phyloP scores from a whole-genome alignment of 2,329 filamentous ascomycete species.

The Cryoendolithus antarcticus region DNA sequence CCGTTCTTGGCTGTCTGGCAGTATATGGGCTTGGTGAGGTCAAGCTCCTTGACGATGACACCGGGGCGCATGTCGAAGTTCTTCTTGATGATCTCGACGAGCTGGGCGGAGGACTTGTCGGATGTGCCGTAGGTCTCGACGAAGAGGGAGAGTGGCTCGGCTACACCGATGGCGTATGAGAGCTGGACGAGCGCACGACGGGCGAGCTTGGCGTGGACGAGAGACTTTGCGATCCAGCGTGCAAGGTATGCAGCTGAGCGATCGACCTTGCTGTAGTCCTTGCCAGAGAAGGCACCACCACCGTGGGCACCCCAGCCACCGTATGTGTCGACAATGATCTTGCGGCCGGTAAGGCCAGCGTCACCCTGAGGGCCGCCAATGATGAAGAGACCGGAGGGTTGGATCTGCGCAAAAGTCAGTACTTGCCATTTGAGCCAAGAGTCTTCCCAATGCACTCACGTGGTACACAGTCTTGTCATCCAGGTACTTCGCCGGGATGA shows the following conservation, averaged over 20 bases:
- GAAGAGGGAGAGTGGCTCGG: slow-evolving; percentile 94
- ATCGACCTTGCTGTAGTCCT: slow-evolving; percentile 99
- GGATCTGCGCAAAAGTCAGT: slow-evolving; percentile 45
- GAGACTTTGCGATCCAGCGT: slow-evolving; percentile 98
- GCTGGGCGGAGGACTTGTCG: slow-evolving; percentile 74
- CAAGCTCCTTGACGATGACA: slow-evolving; percentile 96
- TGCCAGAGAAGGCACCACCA: slow-evolving; percentile 99
- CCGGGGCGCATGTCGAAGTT: slow-evolving; percentile 98
- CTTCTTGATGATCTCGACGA: slow-evolving; percentile 82
- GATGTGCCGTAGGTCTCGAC: slow-evolving; percentile 97
- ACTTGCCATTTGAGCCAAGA: slow-evolving; percentile 8
- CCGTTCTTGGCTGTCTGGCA: slow-evolving; percentile 98
- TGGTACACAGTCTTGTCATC: slow-evolving; percentile 93
- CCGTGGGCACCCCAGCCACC: slow-evolving; percentile 99
- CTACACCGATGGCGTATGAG: slow-evolving; percentile 97
- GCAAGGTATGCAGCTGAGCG: slow-evolving; percentile 94
- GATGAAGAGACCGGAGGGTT: slow-evolving; percentile 97
- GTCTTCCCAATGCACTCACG: slow-evolving; percentile 39
- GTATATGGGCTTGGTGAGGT: slow-evolving; percentile 94
- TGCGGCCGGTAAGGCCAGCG: slow-evolving; percentile 93
- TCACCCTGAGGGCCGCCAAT: slow-evolving; percentile 99
- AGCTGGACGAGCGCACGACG: slow-evolving; percentile 94
- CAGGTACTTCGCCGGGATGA: slow-evolving; percentile 84
- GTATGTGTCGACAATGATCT: slow-evolving; percentile 99
- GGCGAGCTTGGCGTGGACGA: slow-evolving; percentile 76